Base-by-base conservation (phyloP, 2,329 filamentous ascomycete species). In the Colletotrichum kahawae region DNA sequence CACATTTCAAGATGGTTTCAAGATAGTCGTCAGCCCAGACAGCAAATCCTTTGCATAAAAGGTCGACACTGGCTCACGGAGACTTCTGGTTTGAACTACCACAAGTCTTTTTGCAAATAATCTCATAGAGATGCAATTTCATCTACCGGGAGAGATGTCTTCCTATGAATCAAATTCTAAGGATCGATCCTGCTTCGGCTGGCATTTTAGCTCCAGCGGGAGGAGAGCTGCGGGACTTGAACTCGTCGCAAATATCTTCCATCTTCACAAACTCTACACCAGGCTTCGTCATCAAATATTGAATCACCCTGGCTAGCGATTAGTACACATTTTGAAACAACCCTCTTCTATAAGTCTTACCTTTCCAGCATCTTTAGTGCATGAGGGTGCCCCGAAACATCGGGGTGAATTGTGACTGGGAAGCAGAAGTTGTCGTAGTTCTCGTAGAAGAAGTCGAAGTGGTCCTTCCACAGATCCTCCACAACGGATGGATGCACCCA, bases 341-440 rank as follows among this genome's bases (percentile, higher is more conserved):
- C 2, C 7, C 5, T 27, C 54, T 57, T 29, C 4, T 2, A 27
- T 24, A 4, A 7, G 18, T 51, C 1, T 27, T 18, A 57, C 54
- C 54, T 57, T 83, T 95, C 92, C 77, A 94, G 92, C 93, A 95
- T 94, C 8, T 94, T 84, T 33, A 95, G 79, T 1, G 92, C 93
- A 82, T 95, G 93, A 1, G 93, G 93, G 18, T 93, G 87, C 0
- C 93, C 94, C 5, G 90, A 92, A 0, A 93, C 92, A 79, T 95
- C 93, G 0, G 93, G 93, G 82, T 95, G 93, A 56, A 95, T 93
- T 0, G 93, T 95, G 83, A 95, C 93, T 0, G 94, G 93, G 79
- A 95, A 95, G 63, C 95, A 89, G 77, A 95, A 95, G 78, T 94
- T 92, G 78, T 95, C 93, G 77, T 94, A 93, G 81, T 95, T 93